These are phyloP conservation scores for Eucalyptus rudis DNA, from an alignment of 345 rosid genomes.

Conservation along the genomic window DNA sequence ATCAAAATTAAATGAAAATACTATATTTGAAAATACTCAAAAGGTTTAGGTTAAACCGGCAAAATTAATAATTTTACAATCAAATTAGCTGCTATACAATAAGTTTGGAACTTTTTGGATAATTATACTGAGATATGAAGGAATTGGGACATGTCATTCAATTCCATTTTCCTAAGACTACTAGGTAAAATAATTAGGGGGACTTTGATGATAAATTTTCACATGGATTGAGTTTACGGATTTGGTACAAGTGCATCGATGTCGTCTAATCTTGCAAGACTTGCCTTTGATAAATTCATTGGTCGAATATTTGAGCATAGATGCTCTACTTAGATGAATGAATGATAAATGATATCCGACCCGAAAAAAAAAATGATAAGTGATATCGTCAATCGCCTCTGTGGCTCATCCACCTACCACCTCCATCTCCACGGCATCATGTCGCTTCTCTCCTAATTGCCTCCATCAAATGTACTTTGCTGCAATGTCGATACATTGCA, in stretches of 20 bases:
- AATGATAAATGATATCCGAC: accelerated
- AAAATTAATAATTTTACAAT: not conserved
- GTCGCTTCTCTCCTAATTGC: not conserved
- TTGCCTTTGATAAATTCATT: not conserved
- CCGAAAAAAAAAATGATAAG: not conserved
- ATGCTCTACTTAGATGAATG: not conserved
- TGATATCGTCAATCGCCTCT: not conserved
- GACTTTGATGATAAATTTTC: not conserved
- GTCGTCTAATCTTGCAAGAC: not conserved
- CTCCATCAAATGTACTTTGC: not conserved
- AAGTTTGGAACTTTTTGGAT: not conserved
- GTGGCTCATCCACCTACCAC: not conserved
- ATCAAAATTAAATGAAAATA: not conserved
- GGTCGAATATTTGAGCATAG: not conserved
- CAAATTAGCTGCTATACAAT: accelerated
- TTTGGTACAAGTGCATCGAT: not conserved
- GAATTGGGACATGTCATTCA: not conserved
- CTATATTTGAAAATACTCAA: not conserved
- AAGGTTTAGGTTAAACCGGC: not conserved
- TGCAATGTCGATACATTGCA: not conserved
- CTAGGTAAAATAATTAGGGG: not conserved
- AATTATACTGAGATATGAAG: not conserved
- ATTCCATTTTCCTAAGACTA: not conserved
- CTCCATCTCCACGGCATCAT: not conserved
- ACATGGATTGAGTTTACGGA: not conserved